Evolutionary conservation across 768 basidiomycete species (phyloP).

Genomic region (Tricholoma sp.): DNA sequence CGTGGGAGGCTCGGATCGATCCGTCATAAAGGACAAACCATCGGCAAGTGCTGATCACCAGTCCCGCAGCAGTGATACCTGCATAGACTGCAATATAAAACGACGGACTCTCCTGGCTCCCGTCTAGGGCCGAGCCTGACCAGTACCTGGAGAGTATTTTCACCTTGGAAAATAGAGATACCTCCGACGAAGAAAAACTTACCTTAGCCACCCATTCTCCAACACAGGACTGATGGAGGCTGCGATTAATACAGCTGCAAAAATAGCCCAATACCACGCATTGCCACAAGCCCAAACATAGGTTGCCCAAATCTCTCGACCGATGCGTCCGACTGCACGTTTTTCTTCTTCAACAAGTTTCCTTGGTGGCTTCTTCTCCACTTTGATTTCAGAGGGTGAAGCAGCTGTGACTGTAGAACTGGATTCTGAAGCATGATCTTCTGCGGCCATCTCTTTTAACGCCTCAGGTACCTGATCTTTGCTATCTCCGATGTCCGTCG

Average conservation of each 20-base stretch:
- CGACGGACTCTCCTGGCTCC: slow-evolving; percentile 37
- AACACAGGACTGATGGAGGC: slow-evolving; percentile 62
- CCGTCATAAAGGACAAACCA: slow-evolving; percentile 78
- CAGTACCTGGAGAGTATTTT: slow-evolving; percentile 34
- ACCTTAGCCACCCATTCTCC: slow-evolving; percentile 72
- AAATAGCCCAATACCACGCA: slow-evolving; percentile 51
- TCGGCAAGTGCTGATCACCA: slow-evolving; percentile 50
- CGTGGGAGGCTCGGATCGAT: slow-evolving; percentile 75
- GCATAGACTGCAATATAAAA: slow-evolving; percentile 76
- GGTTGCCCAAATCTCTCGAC: slow-evolving; percentile 58
- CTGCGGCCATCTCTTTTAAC: slow-evolving; percentile 21
- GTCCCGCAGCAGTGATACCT: slow-evolving; percentile 34
- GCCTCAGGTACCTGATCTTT: slow-evolving; percentile 37
- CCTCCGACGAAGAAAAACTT: slow-evolving; percentile 1
- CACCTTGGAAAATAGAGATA: background rate
- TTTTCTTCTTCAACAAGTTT: slow-evolving; percentile 85
- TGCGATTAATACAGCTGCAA: slow-evolving; percentile 45
- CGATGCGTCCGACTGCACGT: slow-evolving; percentile 69
- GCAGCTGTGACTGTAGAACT: slow-evolving; percentile 28
- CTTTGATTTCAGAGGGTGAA: slow-evolving; percentile 23
- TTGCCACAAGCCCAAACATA: slow-evolving; percentile 51
- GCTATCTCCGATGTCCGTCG: slow-evolving; percentile 23
- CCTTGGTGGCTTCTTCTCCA: slow-evolving; percentile 55
- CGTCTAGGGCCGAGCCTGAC: slow-evolving; percentile 45
- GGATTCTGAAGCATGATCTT: slow-evolving; percentile 19